Base-by-base conservation (phyloP, 225 moss, liverwort and hornwort genomes). In the Physcomitrium patens region DNA sequence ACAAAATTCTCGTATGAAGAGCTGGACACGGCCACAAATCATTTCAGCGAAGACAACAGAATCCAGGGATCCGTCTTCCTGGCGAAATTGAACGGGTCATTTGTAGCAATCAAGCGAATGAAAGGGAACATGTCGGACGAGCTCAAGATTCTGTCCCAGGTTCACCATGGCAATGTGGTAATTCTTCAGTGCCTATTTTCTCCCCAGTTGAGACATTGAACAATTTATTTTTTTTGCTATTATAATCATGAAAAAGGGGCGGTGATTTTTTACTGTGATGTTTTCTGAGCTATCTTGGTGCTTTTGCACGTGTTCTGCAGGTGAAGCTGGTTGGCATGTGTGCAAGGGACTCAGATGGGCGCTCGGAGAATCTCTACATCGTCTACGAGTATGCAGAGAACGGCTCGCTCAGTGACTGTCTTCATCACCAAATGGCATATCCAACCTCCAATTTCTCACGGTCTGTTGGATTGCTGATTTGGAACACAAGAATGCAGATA, bases 301-400 rank as follows among this genome's bases (percentile, higher is more conserved):
- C 19, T 55, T 0, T 18, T 17, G 2, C 54, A 19, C 6, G 54
- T 10, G 57, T 7, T 41, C 22, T 51, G 28, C 70, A 86, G 86
- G 82, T 91, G 74, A 91, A 69, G 69, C 79, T 93, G 47, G 86
- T 93, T 20, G 95, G 95, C 9, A 55, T 91, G 26, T 90, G 91
- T 68, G 81, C 77, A 12, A 87, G 82, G 59, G 79, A 80, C 23
- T 71, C 81, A 20, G 93, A 91, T 11, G 86, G 82, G 63, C 81
- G 81, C 27, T 73, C 82, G n/a, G 93, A 93, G 77, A 67, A 83
- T 55, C 72, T 89, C 19, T 90, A 89, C 19, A 78, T 93, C 8
- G 89, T 96, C 10, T 93, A 87, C 23, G 96, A 96, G 51, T 96
- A 85, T 59, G 90, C 91, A 3, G 93, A 90, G 73, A 93, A 96